Evolutionary conservation across 106 monocot genomes (phyloP).

Genomic region (Narthecium ossifragum): DNA sequence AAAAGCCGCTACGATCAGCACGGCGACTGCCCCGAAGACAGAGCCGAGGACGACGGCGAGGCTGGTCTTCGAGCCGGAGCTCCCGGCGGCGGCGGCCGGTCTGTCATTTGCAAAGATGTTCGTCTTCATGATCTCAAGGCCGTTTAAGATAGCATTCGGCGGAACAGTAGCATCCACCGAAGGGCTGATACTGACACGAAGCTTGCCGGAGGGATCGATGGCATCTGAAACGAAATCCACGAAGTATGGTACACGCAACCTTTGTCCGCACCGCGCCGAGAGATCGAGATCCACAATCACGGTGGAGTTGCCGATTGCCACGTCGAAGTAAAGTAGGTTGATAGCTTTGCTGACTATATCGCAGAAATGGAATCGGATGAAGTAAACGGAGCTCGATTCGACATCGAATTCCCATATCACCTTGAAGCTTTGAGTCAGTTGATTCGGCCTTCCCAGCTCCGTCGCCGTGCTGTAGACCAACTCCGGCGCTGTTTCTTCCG

Average conservation of each 20-base stretch:
- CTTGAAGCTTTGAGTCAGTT: conserved; percentile 28
- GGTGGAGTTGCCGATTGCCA: conserved; percentile 26
- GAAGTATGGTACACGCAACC: conserved; percentile 31
- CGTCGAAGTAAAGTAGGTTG: conserved; percentile 37
- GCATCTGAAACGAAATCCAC: conserved; percentile 35
- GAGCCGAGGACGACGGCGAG: conserved; percentile 33
- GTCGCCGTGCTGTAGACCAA: conserved; percentile 48
- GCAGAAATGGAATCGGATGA: conserved; percentile 77
- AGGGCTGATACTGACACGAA: conserved; percentile 56
- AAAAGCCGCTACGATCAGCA: conserved; percentile 10
- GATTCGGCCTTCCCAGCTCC: neutral
- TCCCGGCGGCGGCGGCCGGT: conserved; percentile 9
- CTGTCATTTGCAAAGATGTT: neutral
- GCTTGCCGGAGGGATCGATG: conserved; percentile 11
- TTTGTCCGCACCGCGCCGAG: neutral
- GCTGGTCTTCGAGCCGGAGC: conserved; percentile 21
- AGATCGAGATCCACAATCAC: conserved; percentile 33
- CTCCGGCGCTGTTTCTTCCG: conserved; percentile 40
- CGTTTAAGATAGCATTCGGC: conserved; percentile 58
- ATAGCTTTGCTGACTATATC: conserved; percentile 49
- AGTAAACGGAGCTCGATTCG: conserved; percentile 25
- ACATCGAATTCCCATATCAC: conserved; percentile 68
- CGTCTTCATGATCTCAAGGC: conserved; percentile 59
- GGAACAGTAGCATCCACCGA: conserved; percentile 1
- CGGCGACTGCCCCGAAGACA: conserved; percentile 29